Conservation (phyloP, 305 asterid species). For the Fraxinus angustifolia region DNA sequence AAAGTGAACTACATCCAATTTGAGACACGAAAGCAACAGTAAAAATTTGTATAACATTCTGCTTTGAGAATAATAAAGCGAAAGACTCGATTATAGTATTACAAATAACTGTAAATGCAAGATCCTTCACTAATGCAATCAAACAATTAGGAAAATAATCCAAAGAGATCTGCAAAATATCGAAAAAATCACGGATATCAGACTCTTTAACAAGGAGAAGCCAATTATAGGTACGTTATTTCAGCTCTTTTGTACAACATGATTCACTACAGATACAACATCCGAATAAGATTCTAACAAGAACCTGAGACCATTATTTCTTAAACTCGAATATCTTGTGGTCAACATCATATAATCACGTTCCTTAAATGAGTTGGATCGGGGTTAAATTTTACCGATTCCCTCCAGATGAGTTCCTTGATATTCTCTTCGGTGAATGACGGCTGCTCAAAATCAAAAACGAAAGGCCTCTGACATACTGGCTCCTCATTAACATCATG, state of each 20-base stretch:
- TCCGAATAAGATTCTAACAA: conserved; percentile 14
- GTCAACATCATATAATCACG: conserved; percentile 29
- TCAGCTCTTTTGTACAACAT: not conserved
- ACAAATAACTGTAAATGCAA: not conserved
- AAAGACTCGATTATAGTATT: not conserved
- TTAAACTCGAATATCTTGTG: conserved; percentile 21
- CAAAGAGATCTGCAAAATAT: not conserved
- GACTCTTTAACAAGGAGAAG: not conserved
- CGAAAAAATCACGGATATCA: not conserved
- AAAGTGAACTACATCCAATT: not conserved
- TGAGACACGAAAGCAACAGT: not conserved
- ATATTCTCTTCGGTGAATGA: conserved; percentile 78
- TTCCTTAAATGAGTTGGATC: conserved; percentile 58
- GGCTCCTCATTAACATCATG: conserved; percentile 92
- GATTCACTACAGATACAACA: conserved; percentile 16
- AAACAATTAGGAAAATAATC: not conserved
- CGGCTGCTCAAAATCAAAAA: conserved; percentile 82
- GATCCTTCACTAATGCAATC: not conserved
- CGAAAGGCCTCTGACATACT: conserved; percentile 64
- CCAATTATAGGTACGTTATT: not conserved
- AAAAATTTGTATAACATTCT: not conserved
- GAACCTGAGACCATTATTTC: conserved; percentile 23
- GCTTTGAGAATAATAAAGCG: not conserved
- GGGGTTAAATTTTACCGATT: conserved; percentile 68
- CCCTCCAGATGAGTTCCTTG: conserved; percentile 90